A percentile compares a stretch with the other conserved stretches of the same genome.
phyloP scores from a whole-genome alignment of 768 basidiomycete species.

The Auriscalpium orientale region DNA sequence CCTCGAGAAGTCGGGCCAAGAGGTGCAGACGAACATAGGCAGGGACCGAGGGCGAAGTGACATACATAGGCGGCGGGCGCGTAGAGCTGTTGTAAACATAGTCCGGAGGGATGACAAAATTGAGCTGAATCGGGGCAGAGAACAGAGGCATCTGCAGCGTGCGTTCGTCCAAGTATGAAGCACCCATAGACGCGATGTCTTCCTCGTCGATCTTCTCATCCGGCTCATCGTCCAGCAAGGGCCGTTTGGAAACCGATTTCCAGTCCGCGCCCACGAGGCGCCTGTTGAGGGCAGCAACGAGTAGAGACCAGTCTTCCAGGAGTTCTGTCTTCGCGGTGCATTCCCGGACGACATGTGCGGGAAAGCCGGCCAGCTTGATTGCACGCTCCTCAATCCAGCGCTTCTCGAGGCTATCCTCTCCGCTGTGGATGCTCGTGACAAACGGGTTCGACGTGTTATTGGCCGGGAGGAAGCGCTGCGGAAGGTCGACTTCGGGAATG shows the following conservation, averaged over 20 bases:
- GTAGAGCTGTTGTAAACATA: slow-evolving; percentile 39
- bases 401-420: slow-evolving; percentile 52
- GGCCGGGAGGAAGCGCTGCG: slow-evolving; percentile 56
- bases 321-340: slow-evolving; percentile 32
- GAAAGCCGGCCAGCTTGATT: slow-evolving; percentile 80
- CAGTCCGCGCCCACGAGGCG: slow-evolving; percentile 43
- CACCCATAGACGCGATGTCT: slow-evolving; percentile 36
- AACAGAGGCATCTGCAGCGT: slow-evolving; percentile 51
- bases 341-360: slow-evolving; percentile 57
- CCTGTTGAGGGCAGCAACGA: slow-evolving; percentile 49
- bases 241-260: slow-evolving; percentile 9
- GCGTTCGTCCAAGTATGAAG: slow-evolving; percentile 34
- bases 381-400: slow-evolving; percentile 80
- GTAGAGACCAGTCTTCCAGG: slow-evolving; percentile 41
- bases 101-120: slow-evolving; percentile 49
- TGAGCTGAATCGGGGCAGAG: slow-evolving; percentile 55
- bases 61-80: slow-evolving; percentile 61
- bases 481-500: slow-evolving; percentile 83
- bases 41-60: slow-evolving; percentile 61
- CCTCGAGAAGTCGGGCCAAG: slow-evolving; percentile 54
- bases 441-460: slow-evolving; percentile 66
- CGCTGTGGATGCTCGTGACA: slow-evolving; percentile 56
- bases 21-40: slow-evolving; percentile 82
- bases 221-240: neutral
- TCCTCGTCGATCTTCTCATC: slow-evolving; percentile 33